Base-by-base conservation (phyloP, 768 basidiomycete species). In the Amylocystis lapponica region DNA sequence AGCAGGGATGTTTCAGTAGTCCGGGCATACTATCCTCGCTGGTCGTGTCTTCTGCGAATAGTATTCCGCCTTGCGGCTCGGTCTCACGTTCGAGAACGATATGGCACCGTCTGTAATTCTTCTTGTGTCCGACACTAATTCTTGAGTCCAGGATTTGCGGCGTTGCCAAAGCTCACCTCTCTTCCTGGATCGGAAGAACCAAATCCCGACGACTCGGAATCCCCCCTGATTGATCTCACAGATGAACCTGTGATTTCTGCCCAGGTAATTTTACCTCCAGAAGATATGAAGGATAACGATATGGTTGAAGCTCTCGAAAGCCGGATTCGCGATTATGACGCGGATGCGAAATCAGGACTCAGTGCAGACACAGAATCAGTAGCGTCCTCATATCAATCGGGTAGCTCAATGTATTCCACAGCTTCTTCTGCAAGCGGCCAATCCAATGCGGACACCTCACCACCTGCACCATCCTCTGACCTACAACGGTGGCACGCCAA, bases 61-160 rank as follows among this genome's bases (percentile, higher is more conserved):
- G n/a, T n/a, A n/a, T n/a, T n/a, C n/a, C n/a, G n/a, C n/a, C n/a
- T n/a, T n/a, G n/a, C n/a, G n/a, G n/a, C n/a, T n/a, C n/a, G n/a
- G n/a, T n/a, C n/a, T n/a, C n/a, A n/a, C n/a, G n/a, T n/a, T n/a
- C n/a, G n/a, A n/a, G n/a, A n/a, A n/a, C n/a, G n/a, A n/a, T n/a
- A n/a, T n/a, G n/a, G n/a, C n/a, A n/a, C n/a, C n/a, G n/a, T n/a
- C n/a, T n/a, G n/a, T n/a, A n/a, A n/a, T n/a, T n/a, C n/a, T n/a
- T n/a, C n/a, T n/a, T n/a, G n/a, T n/a, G n/a, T n/a, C n/a, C n/a
- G n/a, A n/a, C n/a, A n/a, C n/a, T n/a, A n/a, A n/a, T n/a, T n/a
- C n/a, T n/a, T n/a, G n/a, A n/a, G 27, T 27, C 12, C 44, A 90
- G 88, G 79, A 9, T 88, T 85, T 56, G 89, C 84, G 21, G 70